phyloP scores from a whole-genome alignment of 176 grass and related monocot species.

The Aegilops speltoides region DNA sequence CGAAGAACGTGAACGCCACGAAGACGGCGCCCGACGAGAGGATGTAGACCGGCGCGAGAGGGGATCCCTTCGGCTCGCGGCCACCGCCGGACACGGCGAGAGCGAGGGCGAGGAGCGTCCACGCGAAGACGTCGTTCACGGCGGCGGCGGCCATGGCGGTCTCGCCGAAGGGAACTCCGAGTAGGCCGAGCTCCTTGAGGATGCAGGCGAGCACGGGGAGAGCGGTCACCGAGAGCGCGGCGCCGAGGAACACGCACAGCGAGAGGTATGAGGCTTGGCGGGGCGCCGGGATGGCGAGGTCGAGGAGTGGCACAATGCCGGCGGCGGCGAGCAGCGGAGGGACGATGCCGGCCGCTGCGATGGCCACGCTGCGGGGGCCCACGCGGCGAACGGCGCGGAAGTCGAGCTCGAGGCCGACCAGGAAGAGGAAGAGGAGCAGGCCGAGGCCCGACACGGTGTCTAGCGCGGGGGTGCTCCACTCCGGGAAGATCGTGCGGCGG shows the following conservation, averaged over 20 bases:
- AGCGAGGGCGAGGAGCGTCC: conserved; percentile 70
- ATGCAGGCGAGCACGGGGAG: conserved; percentile 92
- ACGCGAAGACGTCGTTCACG: conserved; percentile 70
- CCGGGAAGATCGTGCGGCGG: conserved; percentile 57
- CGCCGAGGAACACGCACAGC: conserved; percentile 74
- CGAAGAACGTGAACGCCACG: conserved; percentile 33
- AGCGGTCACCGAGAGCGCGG: conserved; percentile 76
- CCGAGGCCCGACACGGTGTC: conserved; percentile 76
- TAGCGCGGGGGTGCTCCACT: conserved; percentile 70
- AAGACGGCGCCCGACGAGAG: conserved; percentile 45
- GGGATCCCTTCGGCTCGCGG: background rate
- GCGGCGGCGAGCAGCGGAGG: conserved; percentile 59
- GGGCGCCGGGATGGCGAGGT: conserved; percentile 35
- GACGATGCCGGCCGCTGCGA: conserved; percentile 68
- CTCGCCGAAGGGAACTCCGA: conserved; percentile 59
- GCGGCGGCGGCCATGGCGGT: conserved; percentile 77
- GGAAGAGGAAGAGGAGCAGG: conserved; percentile 78
- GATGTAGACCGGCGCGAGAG: conserved; percentile 33
- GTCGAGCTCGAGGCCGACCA: conserved; percentile 80
- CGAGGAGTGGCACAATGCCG: conserved; percentile 58
- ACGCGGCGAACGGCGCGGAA: conserved; percentile 51
- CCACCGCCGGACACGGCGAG: conserved; percentile 58
- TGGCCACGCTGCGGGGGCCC: conserved; percentile 60
- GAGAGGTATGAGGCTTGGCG: conserved; percentile 30
- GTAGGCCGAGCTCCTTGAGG: conserved; percentile 76